Evolutionary conservation across 148 eudicot species (phyloP), one percentile per base, ranked within the genome.

Genomic region (Camellia lanceoleosa): DNA sequence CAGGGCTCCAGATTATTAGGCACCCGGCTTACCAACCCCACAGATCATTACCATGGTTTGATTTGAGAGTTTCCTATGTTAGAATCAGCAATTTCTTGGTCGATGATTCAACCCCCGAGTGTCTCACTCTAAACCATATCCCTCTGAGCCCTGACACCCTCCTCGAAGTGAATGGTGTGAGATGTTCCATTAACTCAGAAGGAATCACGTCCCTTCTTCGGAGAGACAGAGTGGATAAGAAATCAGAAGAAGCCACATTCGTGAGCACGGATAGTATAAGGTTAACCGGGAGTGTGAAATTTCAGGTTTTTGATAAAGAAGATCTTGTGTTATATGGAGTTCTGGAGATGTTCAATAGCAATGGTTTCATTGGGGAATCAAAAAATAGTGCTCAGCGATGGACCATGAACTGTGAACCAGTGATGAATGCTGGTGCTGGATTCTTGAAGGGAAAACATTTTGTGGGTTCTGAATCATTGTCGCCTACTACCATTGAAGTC

Each of bases 1-100:
- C 78, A 19, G 86, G 80, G 67, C 80, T 91, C 7, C 88, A 87
- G 79, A 84, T 88, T 46, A 85, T 85, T 69, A 85, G 88, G 82
- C 87, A 88, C 71, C 87, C 89, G 0, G 67, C 82, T 46, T 86
- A 78, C 75, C 87, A 87, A 73, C 68, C 78, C 2, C 74, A 78
- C 43, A 71, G 80, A 62, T 75, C 86, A 20, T 81, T 87, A 23
- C 71, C 85, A 6, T 92, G 93, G 93, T 89, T 92, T 69, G 91
- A 90, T 82, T 74, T 90, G 73, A 82, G 92, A 68, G 97, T 92
- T 62, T 92, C 89, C 71, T 92, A 90, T 80, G 89, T 92, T 19
- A 84, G 93, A 82, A 86, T 92, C 70, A 89, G 92, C 88, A 85
- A 89, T 84, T 88, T 80, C 68, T 69, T 74, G 68, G 89, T 88